phyloP scores from a whole-genome alignment of 2,329 filamentous ascomycete genomes.

The Dryadomyces quercivorus region DNA sequence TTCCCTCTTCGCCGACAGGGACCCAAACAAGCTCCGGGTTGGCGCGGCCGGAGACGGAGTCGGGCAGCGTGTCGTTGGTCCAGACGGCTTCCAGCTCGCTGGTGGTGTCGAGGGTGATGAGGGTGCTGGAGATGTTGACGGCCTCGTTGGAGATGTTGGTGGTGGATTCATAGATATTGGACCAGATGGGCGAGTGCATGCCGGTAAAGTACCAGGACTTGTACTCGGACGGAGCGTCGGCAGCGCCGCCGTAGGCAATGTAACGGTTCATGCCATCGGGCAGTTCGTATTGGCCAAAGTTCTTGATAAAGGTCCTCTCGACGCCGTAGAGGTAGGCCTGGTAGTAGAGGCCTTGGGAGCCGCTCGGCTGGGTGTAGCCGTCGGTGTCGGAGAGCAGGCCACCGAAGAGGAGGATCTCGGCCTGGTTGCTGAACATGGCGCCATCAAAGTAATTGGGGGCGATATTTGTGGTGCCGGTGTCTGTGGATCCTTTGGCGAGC shows the following conservation, averaged over 20 bases:
- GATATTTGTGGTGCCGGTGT: constrained; percentile 34
- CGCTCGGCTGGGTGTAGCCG: constrained; percentile 16
- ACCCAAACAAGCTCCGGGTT: constrained; percentile 61
- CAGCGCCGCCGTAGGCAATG: constrained; percentile 50
- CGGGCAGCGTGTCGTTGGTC: constrained; percentile 42
- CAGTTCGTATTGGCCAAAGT: constrained; percentile 30
- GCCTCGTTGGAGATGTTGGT: constrained; percentile 25
- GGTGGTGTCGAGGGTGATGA: constrained; percentile 51
- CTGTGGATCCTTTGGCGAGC: constrained; percentile 32
- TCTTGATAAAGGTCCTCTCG: constrained; percentile 25
- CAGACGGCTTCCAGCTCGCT: constrained; percentile 37
- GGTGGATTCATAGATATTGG: constrained; percentile 29
- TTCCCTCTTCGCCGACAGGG: constrained; percentile 63
- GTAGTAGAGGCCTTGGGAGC: constrained; percentile 32
- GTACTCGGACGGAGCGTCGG: constrained; percentile 56
- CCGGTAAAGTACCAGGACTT: constrained; percentile 62
- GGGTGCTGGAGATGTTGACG: constrained; percentile 35
- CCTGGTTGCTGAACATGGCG: constrained; percentile 51
- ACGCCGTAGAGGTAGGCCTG: constrained; percentile 39
- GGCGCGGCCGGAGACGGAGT: constrained; percentile 39
- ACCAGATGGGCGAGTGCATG: constrained; percentile 36
- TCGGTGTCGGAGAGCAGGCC: constrained; percentile 35
- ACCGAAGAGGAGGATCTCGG: constrained; percentile 52
- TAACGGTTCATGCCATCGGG: constrained; percentile 42
- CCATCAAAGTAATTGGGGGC: constrained; percentile 49